phyloP scores from a whole-genome alignment of 768 basidiomycete genomes.

The Suillus weaverae region DNA sequence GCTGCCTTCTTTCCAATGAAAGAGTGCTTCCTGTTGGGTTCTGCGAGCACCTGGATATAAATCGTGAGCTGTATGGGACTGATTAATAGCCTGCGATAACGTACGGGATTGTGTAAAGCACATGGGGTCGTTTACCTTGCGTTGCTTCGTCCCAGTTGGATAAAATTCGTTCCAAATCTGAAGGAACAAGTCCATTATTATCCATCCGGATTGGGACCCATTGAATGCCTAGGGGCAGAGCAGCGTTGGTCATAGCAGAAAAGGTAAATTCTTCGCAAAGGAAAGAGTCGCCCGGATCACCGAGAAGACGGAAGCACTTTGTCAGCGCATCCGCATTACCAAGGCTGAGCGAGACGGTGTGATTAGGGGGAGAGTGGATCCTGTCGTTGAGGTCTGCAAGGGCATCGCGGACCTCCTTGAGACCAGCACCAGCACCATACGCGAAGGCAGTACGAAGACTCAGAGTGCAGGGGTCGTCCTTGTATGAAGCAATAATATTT shows the following conservation, averaged over 20 bases:
- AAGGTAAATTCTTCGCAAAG: constrained; percentile 46
- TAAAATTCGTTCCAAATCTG: constrained; percentile 45
- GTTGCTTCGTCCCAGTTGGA: constrained; percentile 42
- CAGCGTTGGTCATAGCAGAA: constrained; percentile 42
- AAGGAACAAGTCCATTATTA: constrained; percentile 49
- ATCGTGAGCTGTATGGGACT: constrained; percentile 6
- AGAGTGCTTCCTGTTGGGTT: constrained; percentile 54
- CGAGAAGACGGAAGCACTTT: constrained; percentile 43
- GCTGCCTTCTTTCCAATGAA: constrained; percentile 42
- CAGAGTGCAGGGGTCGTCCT: constrained; percentile 29
- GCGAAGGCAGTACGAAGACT: constrained; percentile 38
- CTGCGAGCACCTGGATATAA: constrained; percentile 33
- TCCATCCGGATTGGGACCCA: constrained; percentile 50
- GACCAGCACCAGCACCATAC: constrained; percentile 39
- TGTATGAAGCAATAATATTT: constrained; percentile 28
- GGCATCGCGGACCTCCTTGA: constrained; percentile 32
- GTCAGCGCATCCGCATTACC: constrained; percentile 45
- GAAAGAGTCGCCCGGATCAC: constrained; percentile 43
- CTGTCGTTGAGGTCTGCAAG: constrained; percentile 36
- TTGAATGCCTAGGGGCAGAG: constrained; percentile 39
- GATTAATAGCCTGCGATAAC: constrained; percentile 17
- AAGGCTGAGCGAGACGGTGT: constrained; percentile 36
- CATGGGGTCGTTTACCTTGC: constrained; percentile 49
- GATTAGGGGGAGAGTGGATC: constrained; percentile 35
- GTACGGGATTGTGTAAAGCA: constrained; percentile 51